Conservation (phyloP, 2,329 filamentous ascomycete species). For the Alternaria infectoria region DNA sequence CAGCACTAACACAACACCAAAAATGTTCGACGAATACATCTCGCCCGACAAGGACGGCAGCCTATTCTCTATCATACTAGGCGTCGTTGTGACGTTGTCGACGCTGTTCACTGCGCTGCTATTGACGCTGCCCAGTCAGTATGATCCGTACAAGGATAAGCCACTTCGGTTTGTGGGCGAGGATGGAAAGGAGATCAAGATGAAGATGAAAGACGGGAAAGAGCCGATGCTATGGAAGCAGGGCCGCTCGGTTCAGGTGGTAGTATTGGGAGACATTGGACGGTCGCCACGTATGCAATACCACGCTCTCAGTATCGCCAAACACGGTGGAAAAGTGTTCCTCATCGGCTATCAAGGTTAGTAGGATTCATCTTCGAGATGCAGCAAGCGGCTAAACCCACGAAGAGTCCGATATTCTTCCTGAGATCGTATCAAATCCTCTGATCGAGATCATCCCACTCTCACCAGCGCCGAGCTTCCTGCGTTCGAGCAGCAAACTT, state of each 20-base stretch:
- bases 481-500: constrained; percentile 71
- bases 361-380: not conserved
- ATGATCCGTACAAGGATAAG: constrained; percentile 50
- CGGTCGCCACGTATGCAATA: constrained; percentile 98
- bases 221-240: constrained; percentile 31
- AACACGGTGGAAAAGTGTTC: constrained; percentile 78
- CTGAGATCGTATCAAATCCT: constrained; percentile 72
- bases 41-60: constrained; percentile 28
- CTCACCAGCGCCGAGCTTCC: constrained; percentile 67
- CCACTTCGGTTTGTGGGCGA: constrained; percentile 28
- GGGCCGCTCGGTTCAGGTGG: constrained; percentile 71
- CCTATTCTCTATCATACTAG: constrained; percentile 48
- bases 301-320: constrained; percentile 90
- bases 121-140: constrained; percentile 60
- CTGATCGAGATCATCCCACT: constrained; percentile 76
- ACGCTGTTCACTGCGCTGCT: constrained; percentile 59
- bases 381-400: not conserved
- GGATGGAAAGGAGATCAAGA: constrained; percentile 29
- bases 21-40: constrained; percentile 44
- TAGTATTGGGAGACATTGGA: constrained; percentile 94
- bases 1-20: constrained; percentile 15
- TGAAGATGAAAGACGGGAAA: constrained; percentile 28
- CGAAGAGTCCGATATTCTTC: constrained; percentile 78
- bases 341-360: constrained; percentile 86
- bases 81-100: constrained; percentile 50